Evolutionary conservation across 192 early-diverging fungal species (phyloP).

Genomic region (Umbelopsis sp.): DNA sequence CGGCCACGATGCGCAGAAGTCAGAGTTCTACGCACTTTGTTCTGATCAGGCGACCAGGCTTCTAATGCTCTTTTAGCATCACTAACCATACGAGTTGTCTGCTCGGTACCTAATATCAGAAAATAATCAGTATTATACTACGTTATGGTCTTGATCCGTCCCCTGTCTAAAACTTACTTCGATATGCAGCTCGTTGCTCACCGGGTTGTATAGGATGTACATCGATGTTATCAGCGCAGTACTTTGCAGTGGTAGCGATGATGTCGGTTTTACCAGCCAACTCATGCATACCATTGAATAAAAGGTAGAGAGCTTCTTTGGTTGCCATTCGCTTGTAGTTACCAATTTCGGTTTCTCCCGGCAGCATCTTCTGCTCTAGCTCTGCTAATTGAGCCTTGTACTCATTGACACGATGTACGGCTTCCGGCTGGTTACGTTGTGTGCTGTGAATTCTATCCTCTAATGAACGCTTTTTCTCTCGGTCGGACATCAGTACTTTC

Average conservation of each 20-base stretch:
- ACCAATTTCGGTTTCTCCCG: constrained; percentile 33
- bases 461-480: constrained; percentile 30
- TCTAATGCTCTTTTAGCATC: constrained; percentile 29
- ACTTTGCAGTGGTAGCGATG: constrained; percentile 39
- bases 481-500: not conserved
- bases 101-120: constrained; percentile 9
- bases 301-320: constrained; percentile 33
- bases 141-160: not conserved
- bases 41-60: constrained; percentile 31
- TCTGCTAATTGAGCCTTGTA: constrained; percentile 27
- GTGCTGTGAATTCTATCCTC: constrained; percentile 27
- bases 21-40: constrained; percentile 34
- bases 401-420: constrained; percentile 24
- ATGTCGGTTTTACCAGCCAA: constrained; percentile 40
- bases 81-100: constrained; percentile 28
- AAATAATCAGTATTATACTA: not conserved
- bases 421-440: constrained; percentile 25
- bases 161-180: constrained; percentile 10
- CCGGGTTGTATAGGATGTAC: constrained; percentile 27
- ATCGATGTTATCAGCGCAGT: constrained; percentile 37
- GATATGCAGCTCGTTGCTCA: constrained; percentile 27
- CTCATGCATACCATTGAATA: constrained; percentile 42
- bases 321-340: constrained; percentile 38
- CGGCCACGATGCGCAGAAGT: constrained; percentile 33
- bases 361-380: constrained; percentile 21